Evolutionary conservation across 495 filamentous ascomycete genomes (phyloP).

Genomic region (Bacidia rubella): DNA sequence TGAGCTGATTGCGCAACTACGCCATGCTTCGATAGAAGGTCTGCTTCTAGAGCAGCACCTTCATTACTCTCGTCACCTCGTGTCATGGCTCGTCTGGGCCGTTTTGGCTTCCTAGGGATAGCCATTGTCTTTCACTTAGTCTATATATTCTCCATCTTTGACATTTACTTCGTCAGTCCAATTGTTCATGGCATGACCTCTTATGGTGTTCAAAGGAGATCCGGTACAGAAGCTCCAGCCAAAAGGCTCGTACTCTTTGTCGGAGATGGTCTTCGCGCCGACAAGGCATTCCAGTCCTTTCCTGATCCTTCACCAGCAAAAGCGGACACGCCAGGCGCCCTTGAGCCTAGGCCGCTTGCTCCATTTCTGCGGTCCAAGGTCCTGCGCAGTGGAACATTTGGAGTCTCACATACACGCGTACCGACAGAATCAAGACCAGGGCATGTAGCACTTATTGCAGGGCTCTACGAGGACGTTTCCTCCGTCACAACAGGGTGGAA

Average conservation of each 20-base stretch:
- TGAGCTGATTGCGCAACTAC: neutral
- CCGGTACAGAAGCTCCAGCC: constrained; percentile 57
- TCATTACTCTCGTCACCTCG: neutral
- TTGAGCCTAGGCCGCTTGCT: constrained; percentile 59
- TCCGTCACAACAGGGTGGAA: constrained; percentile 98
- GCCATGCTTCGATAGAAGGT: neutral
- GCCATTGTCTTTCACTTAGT: constrained; percentile 89
- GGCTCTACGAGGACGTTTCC: constrained; percentile 96
- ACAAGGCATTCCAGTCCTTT: constrained; percentile 94
- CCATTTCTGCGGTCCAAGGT: constrained; percentile 87
- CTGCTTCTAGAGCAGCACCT: neutral
- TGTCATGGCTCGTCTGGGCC: constrained; percentile 64
- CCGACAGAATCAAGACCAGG: constrained; percentile 95
- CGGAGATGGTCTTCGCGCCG: constrained; percentile 92
- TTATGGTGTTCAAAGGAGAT: constrained; percentile 52
- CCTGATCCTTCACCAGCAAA: constrained; percentile 71
- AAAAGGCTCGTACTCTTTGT: constrained; percentile 88
- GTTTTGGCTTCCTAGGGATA: constrained; percentile 78
- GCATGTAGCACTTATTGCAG: constrained; percentile 95
- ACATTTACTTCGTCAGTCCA: constrained; percentile 97
- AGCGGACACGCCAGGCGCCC: constrained; percentile 29
- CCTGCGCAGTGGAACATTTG: constrained; percentile 87
- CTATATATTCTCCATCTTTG: constrained; percentile 95
- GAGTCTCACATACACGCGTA: constrained; percentile 93
- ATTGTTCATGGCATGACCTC: constrained; percentile 91